phyloP scores from a whole-genome alignment of 495 filamentous ascomycete species.

The Talaromyces proteolyticus region DNA sequence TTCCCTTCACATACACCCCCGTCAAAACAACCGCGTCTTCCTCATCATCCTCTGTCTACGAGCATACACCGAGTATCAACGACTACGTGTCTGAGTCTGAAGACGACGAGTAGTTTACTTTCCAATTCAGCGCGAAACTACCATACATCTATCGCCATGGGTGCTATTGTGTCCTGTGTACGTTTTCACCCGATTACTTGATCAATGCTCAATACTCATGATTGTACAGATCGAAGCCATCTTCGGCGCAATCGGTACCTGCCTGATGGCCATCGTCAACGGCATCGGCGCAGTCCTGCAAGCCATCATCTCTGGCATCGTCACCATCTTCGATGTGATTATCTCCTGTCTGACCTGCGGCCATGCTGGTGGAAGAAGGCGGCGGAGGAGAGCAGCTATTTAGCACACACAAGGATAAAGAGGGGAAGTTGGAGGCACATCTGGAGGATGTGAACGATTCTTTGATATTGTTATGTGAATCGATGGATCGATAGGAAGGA shows the following conservation, averaged over 20 bases:
- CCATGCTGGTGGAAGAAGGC: constrained; percentile 37
- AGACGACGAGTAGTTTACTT: constrained; percentile 9
- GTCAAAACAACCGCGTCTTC: constrained; percentile 24
- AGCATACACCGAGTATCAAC: constrained; percentile 7
- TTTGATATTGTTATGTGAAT: background rate
- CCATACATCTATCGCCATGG: constrained; percentile 59
- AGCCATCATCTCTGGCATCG: constrained; percentile 77
- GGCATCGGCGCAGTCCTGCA: constrained; percentile 69
- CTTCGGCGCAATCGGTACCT: constrained; percentile 77
- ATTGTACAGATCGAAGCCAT: constrained; percentile 63
- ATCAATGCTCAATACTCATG: background rate
- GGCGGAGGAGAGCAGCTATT: constrained; percentile 3
- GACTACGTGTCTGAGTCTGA: constrained; percentile 4
- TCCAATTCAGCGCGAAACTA: constrained; percentile 1
- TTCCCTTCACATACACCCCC: constrained; percentile 26
- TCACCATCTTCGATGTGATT: constrained; percentile 74
- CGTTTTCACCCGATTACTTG: constrained; percentile 20
- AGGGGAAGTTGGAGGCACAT: background rate
- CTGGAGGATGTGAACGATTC: background rate
- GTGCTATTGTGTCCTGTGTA: constrained; percentile 95
- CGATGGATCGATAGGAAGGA: background rate
- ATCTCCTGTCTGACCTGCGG: constrained; percentile 86
- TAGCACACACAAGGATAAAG: background rate
- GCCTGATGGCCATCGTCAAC: constrained; percentile 79
- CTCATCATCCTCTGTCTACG: constrained; percentile 13